A percentile compares a stretch with the other conserved stretches of the same genome.
phyloP scores from a whole-genome alignment of 176 grass and related monocot genomes.

The Dactylis glomerata region DNA sequence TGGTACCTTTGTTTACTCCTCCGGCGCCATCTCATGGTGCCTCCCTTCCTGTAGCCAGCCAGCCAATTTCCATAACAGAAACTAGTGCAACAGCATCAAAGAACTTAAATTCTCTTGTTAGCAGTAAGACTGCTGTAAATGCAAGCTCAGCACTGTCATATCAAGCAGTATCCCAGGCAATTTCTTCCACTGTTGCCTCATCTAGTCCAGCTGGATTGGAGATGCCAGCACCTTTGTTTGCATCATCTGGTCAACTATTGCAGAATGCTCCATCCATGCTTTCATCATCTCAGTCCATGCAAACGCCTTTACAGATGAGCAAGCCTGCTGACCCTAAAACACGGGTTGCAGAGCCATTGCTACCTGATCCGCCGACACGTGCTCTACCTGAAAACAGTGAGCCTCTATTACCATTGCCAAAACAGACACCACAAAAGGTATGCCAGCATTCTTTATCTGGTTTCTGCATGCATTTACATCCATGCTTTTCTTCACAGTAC shows the following conservation, averaged over 20 bases:
- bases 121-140: constrained; percentile 30
- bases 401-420: constrained; percentile 78
- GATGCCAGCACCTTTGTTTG: constrained; percentile 43
- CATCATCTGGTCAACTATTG: constrained; percentile 51
- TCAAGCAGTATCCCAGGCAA: constrained; percentile 46
- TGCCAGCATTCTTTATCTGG: neutral
- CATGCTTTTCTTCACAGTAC: neutral
- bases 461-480: neutral
- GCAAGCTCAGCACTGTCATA: constrained; percentile 42
- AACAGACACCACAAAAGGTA: constrained; percentile 57
- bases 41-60: constrained; percentile 43
- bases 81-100: constrained; percentile 23
- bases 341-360: constrained; percentile 41
- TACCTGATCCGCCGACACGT: constrained; percentile 50
- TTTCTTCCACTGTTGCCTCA: constrained; percentile 31
- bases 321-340: constrained; percentile 38
- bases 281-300: constrained; percentile 50
- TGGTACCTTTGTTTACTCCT: constrained; percentile 38
- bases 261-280: constrained; percentile 50
- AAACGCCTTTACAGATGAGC: constrained; percentile 42
- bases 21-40: constrained; percentile 36
- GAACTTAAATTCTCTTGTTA: constrained; percentile 38
- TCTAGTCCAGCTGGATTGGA: constrained; percentile 49
- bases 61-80: constrained; percentile 50
- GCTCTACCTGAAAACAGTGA: constrained; percentile 54